These are phyloP conservation scores for Alloascoidea africana DNA, from an alignment of 805 yeast genomes.

Conservation along the genomic window DNA sequence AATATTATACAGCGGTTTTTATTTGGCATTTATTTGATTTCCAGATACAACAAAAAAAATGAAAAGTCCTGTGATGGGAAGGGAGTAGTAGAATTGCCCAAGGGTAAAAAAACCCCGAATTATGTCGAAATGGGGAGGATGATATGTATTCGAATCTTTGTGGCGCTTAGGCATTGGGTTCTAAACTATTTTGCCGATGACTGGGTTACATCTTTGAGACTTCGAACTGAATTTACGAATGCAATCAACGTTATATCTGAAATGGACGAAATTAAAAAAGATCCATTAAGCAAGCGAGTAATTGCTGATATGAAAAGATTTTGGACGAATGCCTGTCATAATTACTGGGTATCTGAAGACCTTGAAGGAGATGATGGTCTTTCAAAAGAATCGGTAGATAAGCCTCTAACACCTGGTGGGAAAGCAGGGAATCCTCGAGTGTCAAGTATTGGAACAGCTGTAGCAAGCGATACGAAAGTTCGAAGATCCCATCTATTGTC, in stretches of 20 bases:
- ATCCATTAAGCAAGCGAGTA: conserved; percentile 18
- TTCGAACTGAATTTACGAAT: conserved; percentile 26
- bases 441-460: neutral
- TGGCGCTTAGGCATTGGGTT: conserved; percentile 79
- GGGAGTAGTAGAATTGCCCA: no score
- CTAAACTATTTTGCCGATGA: conserved; percentile 80
- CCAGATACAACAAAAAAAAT: no score
- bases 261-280: conserved; percentile 12
- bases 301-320: conserved; percentile 29
- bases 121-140: conserved; percentile 37
- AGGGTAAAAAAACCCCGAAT: conserved; percentile 19
- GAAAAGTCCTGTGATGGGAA: no score
- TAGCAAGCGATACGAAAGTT: conserved; percentile 7
- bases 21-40: conserved; percentile 45
- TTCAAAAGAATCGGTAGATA: conserved; percentile 9
- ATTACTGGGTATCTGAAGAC: conserved; percentile 16
- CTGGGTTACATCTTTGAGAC: conserved; percentile 37
- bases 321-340: conserved; percentile 27
- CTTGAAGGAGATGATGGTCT: conserved; percentile 15
- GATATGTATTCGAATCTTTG: conserved; percentile 70
- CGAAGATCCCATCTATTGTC: neutral
- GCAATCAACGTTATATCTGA: conserved; percentile 20
- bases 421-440: conserved; percentile 6
- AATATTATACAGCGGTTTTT: conserved; percentile 48
- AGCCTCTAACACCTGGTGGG: conserved; percentile 19